These are phyloP conservation scores for Dunaliella sp. DNA, from an alignment of 139 green algal species.

Conservation along the genomic window DNA sequence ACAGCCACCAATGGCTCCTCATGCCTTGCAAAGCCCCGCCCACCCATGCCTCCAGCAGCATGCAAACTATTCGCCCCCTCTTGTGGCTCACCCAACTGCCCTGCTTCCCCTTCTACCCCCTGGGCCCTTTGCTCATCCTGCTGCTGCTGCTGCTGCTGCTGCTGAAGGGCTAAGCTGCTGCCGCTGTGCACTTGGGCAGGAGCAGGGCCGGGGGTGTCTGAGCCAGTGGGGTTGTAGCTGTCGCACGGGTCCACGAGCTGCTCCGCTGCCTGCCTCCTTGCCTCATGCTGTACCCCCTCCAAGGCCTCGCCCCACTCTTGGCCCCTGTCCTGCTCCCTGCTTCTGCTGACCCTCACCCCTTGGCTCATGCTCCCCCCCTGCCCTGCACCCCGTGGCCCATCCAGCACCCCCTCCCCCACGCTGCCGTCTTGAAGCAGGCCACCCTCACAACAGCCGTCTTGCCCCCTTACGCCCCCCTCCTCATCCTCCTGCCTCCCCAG, in stretches of 20 bases:
- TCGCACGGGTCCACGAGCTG: background rate
- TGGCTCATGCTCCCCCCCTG: background rate
- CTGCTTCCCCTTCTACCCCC: too few relatives aligned
- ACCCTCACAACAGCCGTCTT: background rate
- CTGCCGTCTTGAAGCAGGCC: too few relatives aligned
- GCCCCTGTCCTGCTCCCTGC: background rate
- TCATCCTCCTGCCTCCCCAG: background rate
- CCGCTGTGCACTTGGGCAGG: background rate
- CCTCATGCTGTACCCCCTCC: background rate
- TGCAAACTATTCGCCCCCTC: too few relatives aligned
- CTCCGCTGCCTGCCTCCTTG: too few relatives aligned
- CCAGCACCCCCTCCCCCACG: slow-evolving; percentile 6
- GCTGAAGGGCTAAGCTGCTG: too few relatives aligned
- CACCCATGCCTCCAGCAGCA: too few relatives aligned
- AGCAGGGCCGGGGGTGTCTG: too few relatives aligned
- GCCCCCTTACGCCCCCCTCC: background rate
- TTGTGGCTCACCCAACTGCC: too few relatives aligned
- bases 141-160: background rate
- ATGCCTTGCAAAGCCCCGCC: background rate
- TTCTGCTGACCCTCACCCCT: background rate
- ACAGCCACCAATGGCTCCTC: background rate
- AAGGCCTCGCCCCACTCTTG: background rate
- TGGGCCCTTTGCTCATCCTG: background rate
- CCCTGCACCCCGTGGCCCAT: background rate
- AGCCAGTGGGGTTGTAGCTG: background rate